phyloP scores from a whole-genome alignment of 257 asterid species.

The Jacaranda copaia region DNA sequence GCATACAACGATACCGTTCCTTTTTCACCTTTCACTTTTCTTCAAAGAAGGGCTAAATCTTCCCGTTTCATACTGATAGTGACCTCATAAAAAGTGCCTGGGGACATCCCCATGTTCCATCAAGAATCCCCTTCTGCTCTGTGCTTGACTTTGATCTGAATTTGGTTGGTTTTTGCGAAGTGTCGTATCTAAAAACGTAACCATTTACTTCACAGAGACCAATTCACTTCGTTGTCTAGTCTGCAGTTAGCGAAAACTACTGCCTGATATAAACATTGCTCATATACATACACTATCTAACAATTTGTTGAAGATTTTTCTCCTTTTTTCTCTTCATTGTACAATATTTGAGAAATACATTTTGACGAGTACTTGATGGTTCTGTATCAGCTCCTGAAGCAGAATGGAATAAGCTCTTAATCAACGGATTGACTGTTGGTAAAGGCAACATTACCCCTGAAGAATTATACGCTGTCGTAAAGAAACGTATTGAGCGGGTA shows the following conservation, averaged over 20 bases:
- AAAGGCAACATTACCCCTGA: slow-evolving; percentile 80
- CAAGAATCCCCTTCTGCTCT: neutral
- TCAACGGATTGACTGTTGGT: slow-evolving; percentile 74
- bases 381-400: slow-evolving; percentile 73
- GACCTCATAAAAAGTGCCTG: no score
- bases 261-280: neutral
- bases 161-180: neutral
- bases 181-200: neutral
- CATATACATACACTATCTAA: neutral
- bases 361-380: slow-evolving; percentile 16
- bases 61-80: no score
- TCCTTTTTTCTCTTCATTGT: slow-evolving; percentile 18
- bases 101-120: no score
- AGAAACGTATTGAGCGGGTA: slow-evolving; percentile 87
- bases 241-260: neutral
- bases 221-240: neutral
- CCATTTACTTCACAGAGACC: neutral
- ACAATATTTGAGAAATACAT: neutral
- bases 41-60: no score
- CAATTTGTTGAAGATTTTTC: neutral
- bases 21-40: no score
- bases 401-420: slow-evolving; percentile 82
- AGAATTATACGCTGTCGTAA: slow-evolving; percentile 67
- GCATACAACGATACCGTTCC: no score
- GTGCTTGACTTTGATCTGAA: no score